Conservation (phyloP, 441 rosid genomes). For the Gossypium schwendimanii region DNA sequence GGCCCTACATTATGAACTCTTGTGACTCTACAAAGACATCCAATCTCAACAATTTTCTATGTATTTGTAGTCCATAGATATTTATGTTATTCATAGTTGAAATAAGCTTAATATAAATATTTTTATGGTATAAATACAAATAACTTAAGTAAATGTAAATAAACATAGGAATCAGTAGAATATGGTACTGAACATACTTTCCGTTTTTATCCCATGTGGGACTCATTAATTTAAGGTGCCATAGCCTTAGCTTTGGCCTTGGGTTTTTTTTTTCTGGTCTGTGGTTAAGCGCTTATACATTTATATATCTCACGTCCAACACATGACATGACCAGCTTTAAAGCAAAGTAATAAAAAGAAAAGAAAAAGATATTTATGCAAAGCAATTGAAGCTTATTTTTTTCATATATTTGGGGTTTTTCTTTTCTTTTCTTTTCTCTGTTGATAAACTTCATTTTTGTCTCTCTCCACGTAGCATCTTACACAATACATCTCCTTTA, state of each 20-base stretch:
- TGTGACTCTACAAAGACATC: slow-evolving; percentile 16
- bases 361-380: not conserved
- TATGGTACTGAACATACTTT: not conserved
- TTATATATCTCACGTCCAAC: slow-evolving; percentile 23
- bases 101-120: too few relatives aligned
- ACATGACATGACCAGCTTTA: slow-evolving; percentile 45
- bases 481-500: not conserved
- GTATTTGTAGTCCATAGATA: not conserved
- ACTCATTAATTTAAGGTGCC: slow-evolving; percentile 4
- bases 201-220: slow-evolving; percentile 19
- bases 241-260: not conserved
- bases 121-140: not conserved
- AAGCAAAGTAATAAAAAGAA: slow-evolving; percentile 37
- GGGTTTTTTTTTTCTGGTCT: not conserved
- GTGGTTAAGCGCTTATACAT: not conserved
- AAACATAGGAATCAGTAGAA: not conserved
- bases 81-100: too few relatives aligned
- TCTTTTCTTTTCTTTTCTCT: not conserved
- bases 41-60: not conserved
- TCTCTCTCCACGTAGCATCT: slow-evolving; percentile 1
- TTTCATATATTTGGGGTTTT: not conserved
- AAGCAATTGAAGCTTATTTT: not conserved
- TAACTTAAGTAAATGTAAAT: not conserved
- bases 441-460: not conserved
- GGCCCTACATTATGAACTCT: slow-evolving; percentile 6